Base-by-base conservation (phyloP, 2,329 filamentous ascomycete genomes). In the Fusarium azukiicola region DNA sequence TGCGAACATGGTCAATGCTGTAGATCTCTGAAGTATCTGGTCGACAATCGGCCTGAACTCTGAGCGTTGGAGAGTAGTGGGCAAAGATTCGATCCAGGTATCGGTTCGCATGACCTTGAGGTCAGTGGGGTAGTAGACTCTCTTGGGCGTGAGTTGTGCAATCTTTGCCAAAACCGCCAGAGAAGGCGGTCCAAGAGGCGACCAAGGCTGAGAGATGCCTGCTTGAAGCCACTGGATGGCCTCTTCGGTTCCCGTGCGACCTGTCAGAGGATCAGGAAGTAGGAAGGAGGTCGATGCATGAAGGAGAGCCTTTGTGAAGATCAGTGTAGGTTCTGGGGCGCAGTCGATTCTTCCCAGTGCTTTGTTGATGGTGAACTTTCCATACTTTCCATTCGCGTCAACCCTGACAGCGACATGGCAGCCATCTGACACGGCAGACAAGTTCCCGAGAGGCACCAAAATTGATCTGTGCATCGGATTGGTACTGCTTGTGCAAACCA, bases 201-300 rank as follows among this genome's bases (percentile, higher is more conserved):
- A 80, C 90, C 90, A 92, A 2, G 91, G 90, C 50, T 91, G 90
- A 46, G 89, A 91, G 17, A 85, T 85, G 0, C 90, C 92, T 0
- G 92, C 92, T 21, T 85, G 82, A 1, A 95, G 85, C 67, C 87
- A 89, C 3, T 87, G 83, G 0, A 94, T 74, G 0, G 92, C 90
- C 80, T 95, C 93, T 80, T 95, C 94, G 0, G 89, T 90, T 0
- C 94, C 94, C 2, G 93, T 95, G 0, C 90, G 88, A 0, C 89
- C 87, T 0, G 93, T 95, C 3, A 95, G 86, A 0, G 89, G 87
- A 79, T 95, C 94, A 0, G 92, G 90, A 0, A 95, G 54, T 0
- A 90, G 76, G 49, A 90, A 92, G 0, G 93, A 94, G 0, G 94
- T 95, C 14, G 88, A 86, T 0, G 93, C 94, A 78, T 96, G 94